Evolutionary conservation across 106 monocot genomes (phyloP), one percentile per base, ranked within the genome.

Genomic region (Platanthera guangdongensis): DNA sequence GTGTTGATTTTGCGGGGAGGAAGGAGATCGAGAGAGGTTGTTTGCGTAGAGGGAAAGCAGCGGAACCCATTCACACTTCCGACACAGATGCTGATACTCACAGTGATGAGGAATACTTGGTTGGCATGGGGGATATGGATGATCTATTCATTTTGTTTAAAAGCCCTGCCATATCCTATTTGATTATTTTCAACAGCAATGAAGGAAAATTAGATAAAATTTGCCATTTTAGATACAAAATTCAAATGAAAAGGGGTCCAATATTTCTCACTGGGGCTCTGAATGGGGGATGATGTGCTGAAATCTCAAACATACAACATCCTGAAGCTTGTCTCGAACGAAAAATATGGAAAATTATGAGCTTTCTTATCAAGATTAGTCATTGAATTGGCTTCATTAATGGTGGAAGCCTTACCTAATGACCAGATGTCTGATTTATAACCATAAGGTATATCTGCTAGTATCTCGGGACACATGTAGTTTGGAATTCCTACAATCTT

Each of bases 361-460:
- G 55, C 5, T 13, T 13, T 55, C 14, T 55, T 13, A 55, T 55
- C 16, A 55, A 55, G 55, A 60, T 7, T 19, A 60, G 1, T 7
- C 10, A 50, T 15, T 46, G 47, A 54, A 53, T 30, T 22, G 1
- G 48, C 32, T 60, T 50, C 32, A 47, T 9, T 9, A 65, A 22
- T 39, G 12, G 19, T 39, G 14, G 18, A 10, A 21, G 28, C 54
- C 77, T 87, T 69, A 95, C 95, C 95, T 30, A 95, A 78, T 71
- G 95, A 95, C 95, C 95, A 95, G n/a, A 95, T 90, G 81, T 95
- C 95, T 47, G 95, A 95, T 85, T 92, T 92, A 62, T 90, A 95
- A 9, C 95, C 95, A 71, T 95, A 95, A 54, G 95, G 95, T 81
- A 93, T 87, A 51, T 95, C 95, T 73, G 90, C 88, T 68, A 95